Base-by-base conservation (phyloP, 768 basidiomycete species). In the Amanita polypyramis region DNA sequence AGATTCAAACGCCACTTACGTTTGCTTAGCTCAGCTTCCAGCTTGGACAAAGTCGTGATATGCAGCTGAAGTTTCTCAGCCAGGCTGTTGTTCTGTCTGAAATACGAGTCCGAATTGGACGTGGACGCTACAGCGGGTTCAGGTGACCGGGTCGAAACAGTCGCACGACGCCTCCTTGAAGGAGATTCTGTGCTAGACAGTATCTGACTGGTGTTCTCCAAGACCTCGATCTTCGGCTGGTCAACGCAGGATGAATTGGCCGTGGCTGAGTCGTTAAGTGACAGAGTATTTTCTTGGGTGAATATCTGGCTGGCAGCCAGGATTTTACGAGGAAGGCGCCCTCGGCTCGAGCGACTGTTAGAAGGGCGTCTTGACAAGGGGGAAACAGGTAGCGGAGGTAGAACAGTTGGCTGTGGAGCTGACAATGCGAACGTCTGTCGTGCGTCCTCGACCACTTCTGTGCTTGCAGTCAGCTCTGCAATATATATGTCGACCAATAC, bases 401-500 rank as follows among this genome's bases (percentile, higher is more conserved):
- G 72, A 23, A 70, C 63, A 33, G 70, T 61, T 41, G 68, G 55
- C 60, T 68, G 61, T 0, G 67, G 68, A 2, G 74, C 67, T 5
- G 73, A 69, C 7, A 76, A 74, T 21, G 77, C 82, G 56, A 91
- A 90, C 49, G 75, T 82, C 58, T 83, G 78, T 35, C 82, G 73
- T 11, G 87, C 80, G 56, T 89, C 89, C 58, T 88, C 82, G 5
- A 89, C 83, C 12, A 89, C 86, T 67, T 77, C 87, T 90, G 61
- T 11, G 51, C 39, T 54, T 35, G 15, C 45, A 38, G 25, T 47
- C 57, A 33, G 45, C 52, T 45, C 37, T 55, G n/a, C 12, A 4
- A 19, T 19, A 25, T 17, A 33, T 8, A 39, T 50, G 17, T 27
- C 15, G 25, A 43, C 23, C 40, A 25, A 30, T 7, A 76, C 86